These are phyloP conservation scores for Daldinia childiae DNA, from an alignment of 495 filamentous ascomycete species.

Conservation along the genomic window DNA sequence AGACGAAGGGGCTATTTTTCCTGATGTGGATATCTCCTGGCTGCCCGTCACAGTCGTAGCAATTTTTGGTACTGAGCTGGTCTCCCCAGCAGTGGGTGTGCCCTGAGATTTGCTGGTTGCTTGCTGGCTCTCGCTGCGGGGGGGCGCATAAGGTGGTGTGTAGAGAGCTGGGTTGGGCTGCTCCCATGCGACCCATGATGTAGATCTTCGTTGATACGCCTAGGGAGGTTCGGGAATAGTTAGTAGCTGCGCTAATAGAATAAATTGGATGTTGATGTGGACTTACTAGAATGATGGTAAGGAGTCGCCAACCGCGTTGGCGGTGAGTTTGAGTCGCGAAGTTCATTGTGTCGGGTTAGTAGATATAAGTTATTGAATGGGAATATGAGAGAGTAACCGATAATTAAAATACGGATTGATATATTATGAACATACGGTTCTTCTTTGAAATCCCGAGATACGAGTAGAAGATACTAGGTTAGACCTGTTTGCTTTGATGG, in stretches of 20 bases:
- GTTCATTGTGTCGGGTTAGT: background rate
- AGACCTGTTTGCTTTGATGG: background rate
- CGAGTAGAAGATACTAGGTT: background rate
- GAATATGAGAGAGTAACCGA: background rate
- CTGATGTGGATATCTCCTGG: constrained; percentile 26
- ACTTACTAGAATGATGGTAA: background rate
- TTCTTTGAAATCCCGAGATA: background rate
- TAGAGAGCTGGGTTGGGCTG: constrained; percentile 39
- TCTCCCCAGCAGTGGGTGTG: constrained; percentile 9
- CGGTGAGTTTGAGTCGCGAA: background rate
- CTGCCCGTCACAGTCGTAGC: constrained; percentile 7
- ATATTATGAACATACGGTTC: background rate
- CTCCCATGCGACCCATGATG: constrained; percentile 46
- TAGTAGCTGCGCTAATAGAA: background rate
- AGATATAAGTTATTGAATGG: background rate
- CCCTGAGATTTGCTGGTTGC: background rate
- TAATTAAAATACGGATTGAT: background rate
- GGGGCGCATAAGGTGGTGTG: background rate
- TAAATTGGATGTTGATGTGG: background rate
- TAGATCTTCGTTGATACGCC: constrained; percentile 13
- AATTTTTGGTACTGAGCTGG: constrained; percentile 1
- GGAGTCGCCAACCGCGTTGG: background rate
- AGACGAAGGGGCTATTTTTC: constrained; percentile 30
- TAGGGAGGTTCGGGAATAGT: constrained; percentile 28
- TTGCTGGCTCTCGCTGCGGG: constrained; percentile 16